Percentiles rank a stretch among this genome's conserved stretches.
Conservation (phyloP, 495 filamentous ascomycete genomes). For the Cryomyces antarcticus region DNA sequence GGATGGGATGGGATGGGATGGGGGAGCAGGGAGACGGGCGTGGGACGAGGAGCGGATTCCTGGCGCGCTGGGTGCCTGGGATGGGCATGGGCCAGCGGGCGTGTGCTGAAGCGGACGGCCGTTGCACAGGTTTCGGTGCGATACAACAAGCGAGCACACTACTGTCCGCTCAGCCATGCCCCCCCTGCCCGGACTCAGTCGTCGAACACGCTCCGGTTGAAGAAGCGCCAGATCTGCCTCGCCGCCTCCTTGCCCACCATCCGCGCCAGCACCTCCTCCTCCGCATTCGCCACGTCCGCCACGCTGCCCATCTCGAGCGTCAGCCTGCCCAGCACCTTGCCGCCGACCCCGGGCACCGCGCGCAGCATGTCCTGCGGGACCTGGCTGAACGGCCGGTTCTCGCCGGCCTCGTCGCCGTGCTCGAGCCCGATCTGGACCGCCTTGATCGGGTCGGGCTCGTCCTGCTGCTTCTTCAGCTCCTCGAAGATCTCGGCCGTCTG, state of each 20-base stretch:
- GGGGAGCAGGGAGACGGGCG: too few relatives aligned
- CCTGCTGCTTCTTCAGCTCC: conserved; percentile 67
- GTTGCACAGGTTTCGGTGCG: too few relatives aligned
- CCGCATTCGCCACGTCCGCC: conserved; percentile 71
- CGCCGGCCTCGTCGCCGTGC: conserved; percentile 31
- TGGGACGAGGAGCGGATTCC: too few relatives aligned
- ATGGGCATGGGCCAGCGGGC: too few relatives aligned
- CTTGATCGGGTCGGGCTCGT: conserved; percentile 76
- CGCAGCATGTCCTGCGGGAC: conserved; percentile 73
- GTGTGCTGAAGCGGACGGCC: too few relatives aligned
- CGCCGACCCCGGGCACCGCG: conserved; percentile 67
- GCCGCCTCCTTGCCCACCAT: conserved; percentile 67
- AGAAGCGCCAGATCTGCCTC: conserved; percentile 61
- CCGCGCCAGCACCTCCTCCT: conserved; percentile 43
- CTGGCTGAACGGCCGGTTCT: conserved; percentile 44
- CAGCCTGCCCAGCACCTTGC: conserved; percentile 48
- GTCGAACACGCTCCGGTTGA: conserved; percentile 62
- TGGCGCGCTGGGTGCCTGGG: too few relatives aligned
- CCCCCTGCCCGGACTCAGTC: conserved; percentile 1
- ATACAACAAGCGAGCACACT: too few relatives aligned
- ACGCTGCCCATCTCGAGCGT: conserved; percentile 57
- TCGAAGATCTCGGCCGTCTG: conserved; percentile 96
- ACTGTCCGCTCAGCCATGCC: too few relatives aligned
- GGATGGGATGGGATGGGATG: too few relatives aligned
- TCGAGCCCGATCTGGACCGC: conserved; percentile 72